A percentile compares a stretch with the other conserved stretches of the same genome.
Conservation (phyloP, 345 rosid species). For the Arabis alpina region DNA sequence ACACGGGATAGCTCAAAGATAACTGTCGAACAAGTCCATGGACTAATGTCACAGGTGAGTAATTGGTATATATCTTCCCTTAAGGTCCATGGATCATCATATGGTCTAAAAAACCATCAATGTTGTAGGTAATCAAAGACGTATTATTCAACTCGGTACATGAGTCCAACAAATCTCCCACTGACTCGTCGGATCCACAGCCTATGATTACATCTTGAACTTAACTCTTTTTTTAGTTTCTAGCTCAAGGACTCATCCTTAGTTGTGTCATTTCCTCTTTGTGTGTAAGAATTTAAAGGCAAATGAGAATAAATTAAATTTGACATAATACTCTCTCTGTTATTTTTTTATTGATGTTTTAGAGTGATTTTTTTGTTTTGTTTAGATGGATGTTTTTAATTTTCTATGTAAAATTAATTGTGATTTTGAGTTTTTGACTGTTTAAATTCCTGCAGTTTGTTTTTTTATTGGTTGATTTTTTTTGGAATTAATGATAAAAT, state of each 20-base stretch:
- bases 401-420: too few relatives aligned
- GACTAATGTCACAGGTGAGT: conserved; percentile 98
- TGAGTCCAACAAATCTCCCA: conserved; percentile 53
- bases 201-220: conserved; percentile 81
- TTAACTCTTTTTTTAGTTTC: conserved; percentile 1
- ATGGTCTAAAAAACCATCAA: background rate
- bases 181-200: conserved; percentile 66
- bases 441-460: too few relatives aligned
- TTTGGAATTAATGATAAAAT: too few relatives aligned
- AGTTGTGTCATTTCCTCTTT: background rate
- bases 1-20: conserved; percentile 97
- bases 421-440: too few relatives aligned
- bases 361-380: too few relatives aligned
- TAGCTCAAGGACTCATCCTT: background rate
- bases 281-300: background rate
- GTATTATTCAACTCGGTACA: conserved; percentile 76
- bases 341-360: too few relatives aligned
- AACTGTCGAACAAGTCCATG: conserved; percentile 97
- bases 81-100: background rate
- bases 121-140: conserved; percentile 78
- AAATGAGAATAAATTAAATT: background rate
- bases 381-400: too few relatives aligned
- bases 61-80: background rate
- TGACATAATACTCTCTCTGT: too few relatives aligned
- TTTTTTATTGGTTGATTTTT: too few relatives aligned